These are phyloP conservation scores for Fusarium goolgardi DNA, from an alignment of 2,329 filamentous ascomycete genomes.

Conservation along the genomic window DNA sequence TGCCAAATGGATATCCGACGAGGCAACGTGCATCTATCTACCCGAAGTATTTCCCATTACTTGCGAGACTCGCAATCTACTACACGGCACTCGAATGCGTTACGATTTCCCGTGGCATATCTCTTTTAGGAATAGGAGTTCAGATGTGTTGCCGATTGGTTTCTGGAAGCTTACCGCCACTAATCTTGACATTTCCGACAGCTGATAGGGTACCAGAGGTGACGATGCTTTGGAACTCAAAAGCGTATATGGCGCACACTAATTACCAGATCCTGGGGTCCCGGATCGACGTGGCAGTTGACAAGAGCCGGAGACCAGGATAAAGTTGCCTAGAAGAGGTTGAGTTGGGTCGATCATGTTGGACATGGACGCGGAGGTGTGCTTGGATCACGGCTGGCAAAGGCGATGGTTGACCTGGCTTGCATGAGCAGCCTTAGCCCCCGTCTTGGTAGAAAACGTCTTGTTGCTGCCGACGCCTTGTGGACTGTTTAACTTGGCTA, in stretches of 20 bases:
- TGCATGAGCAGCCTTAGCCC: conserved; percentile 12
- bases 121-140: not conserved
- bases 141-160: not conserved
- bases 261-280: conserved; percentile 17
- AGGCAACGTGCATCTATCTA: not conserved
- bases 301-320: conserved; percentile 10
- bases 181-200: not conserved
- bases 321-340: not conserved
- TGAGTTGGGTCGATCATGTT: not conserved
- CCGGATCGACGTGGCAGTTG: conserved; percentile 11
- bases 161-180: conserved; percentile 16
- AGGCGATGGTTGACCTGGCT: conserved; percentile 14
- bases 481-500: not conserved
- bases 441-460: not conserved
- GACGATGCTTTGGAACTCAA: not conserved
- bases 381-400: not conserved
- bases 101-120: not conserved
- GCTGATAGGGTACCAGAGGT: not conserved
- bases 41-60: not conserved
- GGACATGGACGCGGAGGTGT: conserved; percentile 1
- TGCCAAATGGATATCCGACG: not conserved
- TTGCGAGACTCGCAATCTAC: not conserved
- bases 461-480: conserved; percentile 3
- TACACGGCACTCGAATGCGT: not conserved
- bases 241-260: conserved; percentile 2